Evolutionary conservation across 192 early-diverging fungal genomes (phyloP).

Genomic region (Spinellus fusiger): DNA sequence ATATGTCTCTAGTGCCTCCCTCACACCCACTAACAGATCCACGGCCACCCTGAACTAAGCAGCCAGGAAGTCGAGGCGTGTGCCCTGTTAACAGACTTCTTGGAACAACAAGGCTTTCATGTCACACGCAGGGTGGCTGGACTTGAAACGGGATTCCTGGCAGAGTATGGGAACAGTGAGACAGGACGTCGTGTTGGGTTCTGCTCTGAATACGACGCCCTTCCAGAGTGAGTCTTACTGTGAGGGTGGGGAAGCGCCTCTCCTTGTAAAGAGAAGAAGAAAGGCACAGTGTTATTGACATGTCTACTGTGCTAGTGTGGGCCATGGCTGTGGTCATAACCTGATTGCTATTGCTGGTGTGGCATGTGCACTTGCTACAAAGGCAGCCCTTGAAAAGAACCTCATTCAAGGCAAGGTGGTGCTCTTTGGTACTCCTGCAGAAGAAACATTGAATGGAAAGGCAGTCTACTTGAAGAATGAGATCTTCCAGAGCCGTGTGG

Average conservation of each 20-base stretch:
- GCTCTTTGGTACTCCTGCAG: constrained; percentile 65
- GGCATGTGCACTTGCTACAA: constrained; percentile 48
- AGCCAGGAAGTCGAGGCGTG: constrained; percentile 55
- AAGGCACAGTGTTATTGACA: not conserved
- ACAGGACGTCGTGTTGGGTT: constrained; percentile 44
- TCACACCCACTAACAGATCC: constrained; percentile 32
- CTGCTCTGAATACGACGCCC: constrained; percentile 61
- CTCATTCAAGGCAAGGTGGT: constrained; percentile 42
- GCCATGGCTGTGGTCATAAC: constrained; percentile 62
- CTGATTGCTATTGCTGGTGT: constrained; percentile 63
- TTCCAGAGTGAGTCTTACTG: constrained; percentile 41
- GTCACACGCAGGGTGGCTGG: constrained; percentile 55
- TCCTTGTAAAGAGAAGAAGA: not conserved
- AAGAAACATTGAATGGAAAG: constrained; percentile 68
- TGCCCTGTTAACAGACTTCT: constrained; percentile 55
- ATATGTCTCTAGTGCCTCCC: constrained; percentile 2
- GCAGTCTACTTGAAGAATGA: constrained; percentile 56
- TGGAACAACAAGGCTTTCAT: constrained; percentile 56
- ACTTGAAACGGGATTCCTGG: constrained; percentile 70
- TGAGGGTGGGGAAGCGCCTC: not conserved
- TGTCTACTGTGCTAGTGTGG: constrained; percentile 31
- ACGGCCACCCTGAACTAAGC: constrained; percentile 53
- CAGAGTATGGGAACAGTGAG: constrained; percentile 48
- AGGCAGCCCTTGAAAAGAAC: constrained; percentile 33
- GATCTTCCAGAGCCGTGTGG: constrained; percentile 55